Conservation (phyloP, 2,329 filamentous ascomycete genomes). For the Didymella glomerata region DNA sequence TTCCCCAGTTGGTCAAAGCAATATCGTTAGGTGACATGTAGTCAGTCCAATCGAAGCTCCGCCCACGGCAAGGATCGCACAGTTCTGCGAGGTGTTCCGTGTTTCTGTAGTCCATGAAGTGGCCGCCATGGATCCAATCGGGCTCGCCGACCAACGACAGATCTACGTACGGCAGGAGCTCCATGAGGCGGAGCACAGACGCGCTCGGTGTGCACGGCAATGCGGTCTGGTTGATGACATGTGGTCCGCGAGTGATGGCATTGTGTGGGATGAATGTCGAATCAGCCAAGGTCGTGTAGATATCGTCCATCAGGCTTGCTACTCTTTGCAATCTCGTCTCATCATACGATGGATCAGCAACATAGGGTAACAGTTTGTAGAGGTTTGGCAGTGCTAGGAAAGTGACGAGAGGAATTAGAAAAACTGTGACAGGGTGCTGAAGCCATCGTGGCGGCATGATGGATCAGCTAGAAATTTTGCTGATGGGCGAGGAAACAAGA, state of each 20-base stretch:
- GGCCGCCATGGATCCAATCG: constrained; percentile 25
- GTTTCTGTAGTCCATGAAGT: constrained; percentile 26
- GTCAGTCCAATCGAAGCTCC: constrained; percentile 10
- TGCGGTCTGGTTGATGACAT: constrained; percentile 24
- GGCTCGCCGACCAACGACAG: constrained; percentile 5
- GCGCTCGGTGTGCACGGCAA: constrained; percentile 19
- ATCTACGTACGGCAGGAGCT: constrained; percentile 29
- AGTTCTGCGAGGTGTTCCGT: constrained; percentile 12
- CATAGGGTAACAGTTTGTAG: constrained; percentile 11
- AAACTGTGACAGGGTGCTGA: constrained; percentile 20
- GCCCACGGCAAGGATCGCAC: constrained; percentile 12
- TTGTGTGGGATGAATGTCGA: constrained; percentile 27
- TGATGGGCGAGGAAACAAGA: background rate
- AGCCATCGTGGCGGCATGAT: constrained; percentile 21
- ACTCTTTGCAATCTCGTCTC: constrained; percentile 20
- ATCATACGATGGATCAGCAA: constrained; percentile 15
- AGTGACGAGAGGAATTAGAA: constrained; percentile 15
- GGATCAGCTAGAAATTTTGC: background rate
- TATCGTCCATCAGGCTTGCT: constrained; percentile 24
- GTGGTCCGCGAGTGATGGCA: constrained; percentile 25
- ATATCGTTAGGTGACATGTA: constrained; percentile 18
- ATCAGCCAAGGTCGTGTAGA: constrained; percentile 24
- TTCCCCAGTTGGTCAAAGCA: constrained; percentile 23
- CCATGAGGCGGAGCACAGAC: constrained; percentile 24
- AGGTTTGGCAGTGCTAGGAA: constrained; percentile 13